These are phyloP conservation scores for Didymella sp. DNA, from an alignment of 2,329 filamentous ascomycete genomes.

Conservation along the genomic window DNA sequence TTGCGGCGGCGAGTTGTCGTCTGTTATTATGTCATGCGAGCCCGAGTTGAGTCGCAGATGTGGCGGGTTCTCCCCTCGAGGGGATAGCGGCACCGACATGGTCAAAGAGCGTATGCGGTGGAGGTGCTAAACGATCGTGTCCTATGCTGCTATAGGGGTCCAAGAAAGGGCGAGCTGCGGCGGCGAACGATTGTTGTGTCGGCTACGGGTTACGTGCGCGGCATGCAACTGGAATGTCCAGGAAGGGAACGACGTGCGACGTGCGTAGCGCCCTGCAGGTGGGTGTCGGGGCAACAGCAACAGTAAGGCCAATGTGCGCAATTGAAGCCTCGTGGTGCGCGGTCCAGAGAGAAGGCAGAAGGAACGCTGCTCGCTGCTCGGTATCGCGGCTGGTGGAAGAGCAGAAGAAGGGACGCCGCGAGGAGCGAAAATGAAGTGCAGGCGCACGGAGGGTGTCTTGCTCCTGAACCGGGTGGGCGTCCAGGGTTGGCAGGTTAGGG, in stretches of 20 bases:
- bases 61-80: constrained; percentile 53
- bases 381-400: constrained; percentile 35
- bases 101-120: constrained; percentile 24
- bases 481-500: constrained; percentile 19
- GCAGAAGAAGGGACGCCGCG: constrained; percentile 24
- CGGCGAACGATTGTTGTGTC: constrained; percentile 17
- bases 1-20: constrained; percentile 40
- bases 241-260: constrained; percentile 27
- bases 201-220: constrained; percentile 21
- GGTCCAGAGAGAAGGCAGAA: constrained; percentile 8
- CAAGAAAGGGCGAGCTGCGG: constrained; percentile 23
- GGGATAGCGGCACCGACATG: constrained; percentile 41
- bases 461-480: constrained; percentile 10
- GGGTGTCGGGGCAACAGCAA: constrained; percentile 40
- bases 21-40: constrained; percentile 58
- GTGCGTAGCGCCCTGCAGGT: constrained; percentile 22
- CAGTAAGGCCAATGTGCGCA: constrained; percentile 24
- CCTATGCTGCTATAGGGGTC: constrained; percentile 25
- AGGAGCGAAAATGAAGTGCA: constrained; percentile 17
- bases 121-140: constrained; percentile 13
- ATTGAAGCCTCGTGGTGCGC: constrained; percentile 8
- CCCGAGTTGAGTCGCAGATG: constrained; percentile 71
- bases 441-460: constrained; percentile 16
- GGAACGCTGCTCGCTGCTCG: constrained; percentile 35
- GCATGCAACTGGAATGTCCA: constrained; percentile 42